phyloP scores from a whole-genome alignment of 179 eudicot species.

The Silene coronaria region DNA sequence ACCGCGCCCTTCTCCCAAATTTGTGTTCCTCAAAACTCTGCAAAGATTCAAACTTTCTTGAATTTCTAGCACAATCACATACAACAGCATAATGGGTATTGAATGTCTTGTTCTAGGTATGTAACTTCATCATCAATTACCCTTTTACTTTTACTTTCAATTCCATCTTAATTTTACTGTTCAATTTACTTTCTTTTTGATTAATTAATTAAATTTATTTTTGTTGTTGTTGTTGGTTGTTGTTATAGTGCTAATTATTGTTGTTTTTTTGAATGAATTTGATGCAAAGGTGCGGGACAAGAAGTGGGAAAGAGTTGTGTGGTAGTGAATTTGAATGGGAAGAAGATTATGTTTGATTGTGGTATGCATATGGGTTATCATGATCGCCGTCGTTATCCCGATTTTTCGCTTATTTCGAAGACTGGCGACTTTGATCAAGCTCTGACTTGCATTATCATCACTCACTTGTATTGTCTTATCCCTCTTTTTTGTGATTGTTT shows the following conservation, averaged over 20 bases:
- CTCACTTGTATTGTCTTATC: constrained; percentile 54
- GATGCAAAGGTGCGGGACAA: constrained; percentile 72
- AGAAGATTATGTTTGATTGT: constrained; percentile 90
- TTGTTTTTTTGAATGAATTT: constrained; percentile 9
- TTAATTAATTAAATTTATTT: background rate
- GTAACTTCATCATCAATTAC: background rate
- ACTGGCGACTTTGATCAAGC: constrained; percentile 49
- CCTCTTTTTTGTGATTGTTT: background rate
- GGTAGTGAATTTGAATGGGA: constrained; percentile 72
- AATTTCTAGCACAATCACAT: background rate
- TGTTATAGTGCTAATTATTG: background rate
- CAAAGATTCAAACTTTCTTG: background rate
- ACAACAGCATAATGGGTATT: constrained; percentile 44
- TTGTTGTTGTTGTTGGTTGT: background rate
- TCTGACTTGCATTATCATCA: constrained; percentile 65
- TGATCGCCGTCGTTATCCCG: constrained; percentile 70
- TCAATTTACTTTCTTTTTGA: background rate
- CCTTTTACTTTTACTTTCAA: background rate
- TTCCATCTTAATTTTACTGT: background rate
- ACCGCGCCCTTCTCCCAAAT: background rate
- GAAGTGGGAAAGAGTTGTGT: constrained; percentile 96
- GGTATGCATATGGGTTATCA: constrained; percentile 92
- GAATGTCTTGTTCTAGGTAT: constrained; percentile 82
- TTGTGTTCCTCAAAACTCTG: background rate
- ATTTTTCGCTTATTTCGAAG: constrained; percentile 66